Conservation (phyloP, 305 asterid genomes). For the Fraxinus baroniana region DNA sequence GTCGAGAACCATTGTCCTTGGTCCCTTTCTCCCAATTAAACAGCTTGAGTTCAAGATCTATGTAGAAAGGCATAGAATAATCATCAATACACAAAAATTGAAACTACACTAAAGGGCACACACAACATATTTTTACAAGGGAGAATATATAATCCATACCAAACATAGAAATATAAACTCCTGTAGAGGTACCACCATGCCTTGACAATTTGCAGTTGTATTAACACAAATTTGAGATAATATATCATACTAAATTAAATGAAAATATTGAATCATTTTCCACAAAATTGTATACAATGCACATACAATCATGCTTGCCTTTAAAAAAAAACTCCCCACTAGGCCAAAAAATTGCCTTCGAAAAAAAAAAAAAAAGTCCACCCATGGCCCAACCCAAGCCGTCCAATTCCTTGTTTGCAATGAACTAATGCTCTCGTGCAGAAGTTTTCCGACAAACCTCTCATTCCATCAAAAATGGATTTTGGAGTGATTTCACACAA, state of each 20-base stretch:
- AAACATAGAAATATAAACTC: background rate
- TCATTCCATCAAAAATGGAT: conserved; percentile 40
- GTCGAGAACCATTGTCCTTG: background rate
- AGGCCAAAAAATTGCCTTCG: no score
- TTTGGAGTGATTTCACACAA: conserved; percentile 43
- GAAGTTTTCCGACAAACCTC: conserved; percentile 23
- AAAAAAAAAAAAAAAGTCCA: no score
- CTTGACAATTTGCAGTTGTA: background rate
- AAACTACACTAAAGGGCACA: background rate
- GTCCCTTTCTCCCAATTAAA: background rate
- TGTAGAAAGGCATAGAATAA: background rate
- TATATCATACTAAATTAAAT: background rate
- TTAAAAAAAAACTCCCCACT: no score
- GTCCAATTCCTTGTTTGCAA: conserved; percentile 34
- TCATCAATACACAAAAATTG: background rate
- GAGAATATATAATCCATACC: no score
- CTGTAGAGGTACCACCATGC: background rate
- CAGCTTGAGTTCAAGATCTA: background rate
- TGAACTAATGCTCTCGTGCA: conserved; percentile 46
- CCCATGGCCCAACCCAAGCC: no score
- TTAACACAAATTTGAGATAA: background rate
- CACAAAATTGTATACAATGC: background rate
- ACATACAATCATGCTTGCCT: background rate
- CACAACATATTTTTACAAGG: background rate
- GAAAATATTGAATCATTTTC: background rate